phyloP scores from a whole-genome alignment of 2,329 filamentous ascomycete genomes.

The Trichoderma citrinoviride region DNA sequence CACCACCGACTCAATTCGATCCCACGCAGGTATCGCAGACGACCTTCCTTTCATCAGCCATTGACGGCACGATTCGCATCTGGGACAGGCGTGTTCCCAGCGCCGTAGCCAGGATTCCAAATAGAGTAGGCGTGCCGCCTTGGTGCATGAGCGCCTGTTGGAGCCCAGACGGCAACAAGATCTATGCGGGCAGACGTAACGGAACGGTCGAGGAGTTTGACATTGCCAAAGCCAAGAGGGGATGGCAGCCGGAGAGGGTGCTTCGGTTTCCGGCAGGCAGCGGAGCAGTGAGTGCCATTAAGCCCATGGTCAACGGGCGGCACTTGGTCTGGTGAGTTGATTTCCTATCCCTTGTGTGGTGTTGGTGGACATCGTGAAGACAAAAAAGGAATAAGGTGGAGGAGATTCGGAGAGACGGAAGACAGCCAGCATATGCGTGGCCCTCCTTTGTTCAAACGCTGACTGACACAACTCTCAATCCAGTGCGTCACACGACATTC shows the following conservation, averaged over 20 bases:
- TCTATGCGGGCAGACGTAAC: constrained; percentile 89
- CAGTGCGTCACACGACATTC: constrained; percentile 87
- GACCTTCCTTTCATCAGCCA: constrained; percentile 84
- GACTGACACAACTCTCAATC: background rate
- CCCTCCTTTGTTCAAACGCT: background rate
- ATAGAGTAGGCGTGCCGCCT: constrained; percentile 73
- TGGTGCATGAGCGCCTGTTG: constrained; percentile 99
- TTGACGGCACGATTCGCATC: constrained; percentile 84
- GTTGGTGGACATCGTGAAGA: background rate
- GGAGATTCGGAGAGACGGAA: background rate
- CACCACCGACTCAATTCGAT: constrained; percentile 45
- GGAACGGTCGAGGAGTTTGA: constrained; percentile 92
- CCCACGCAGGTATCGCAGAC: constrained; percentile 64
- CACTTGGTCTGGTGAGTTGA: constrained; percentile 72
- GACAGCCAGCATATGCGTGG: background rate
- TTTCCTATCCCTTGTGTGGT: background rate
- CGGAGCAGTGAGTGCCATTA: constrained; percentile 82
- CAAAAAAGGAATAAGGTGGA: background rate
- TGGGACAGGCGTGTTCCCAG: constrained; percentile 82
- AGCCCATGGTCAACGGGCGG: constrained; percentile 87
- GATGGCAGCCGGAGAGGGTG: constrained; percentile 70
- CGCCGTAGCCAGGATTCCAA: constrained; percentile 75
- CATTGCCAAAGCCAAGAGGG: constrained; percentile 67
- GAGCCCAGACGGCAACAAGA: constrained; percentile 91
- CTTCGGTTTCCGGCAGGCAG: constrained; percentile 89